Conservation (phyloP, 2,329 filamentous ascomycete genomes). For the Biscogniauxia mediterranea region DNA sequence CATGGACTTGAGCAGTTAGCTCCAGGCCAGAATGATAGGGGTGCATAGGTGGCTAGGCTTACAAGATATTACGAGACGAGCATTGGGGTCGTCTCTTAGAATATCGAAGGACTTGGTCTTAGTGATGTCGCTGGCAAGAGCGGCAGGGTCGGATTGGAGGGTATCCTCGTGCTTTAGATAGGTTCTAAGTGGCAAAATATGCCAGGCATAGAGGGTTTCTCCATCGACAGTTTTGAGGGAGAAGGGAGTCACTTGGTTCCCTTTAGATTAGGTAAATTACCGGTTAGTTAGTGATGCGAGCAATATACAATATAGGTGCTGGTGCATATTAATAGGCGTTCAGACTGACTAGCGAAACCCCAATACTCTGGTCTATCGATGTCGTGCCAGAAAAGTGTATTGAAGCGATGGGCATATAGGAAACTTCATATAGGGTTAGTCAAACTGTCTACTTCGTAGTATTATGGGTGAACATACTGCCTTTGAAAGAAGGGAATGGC, state of each 20-base stretch:
- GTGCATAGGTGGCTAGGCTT: slow-evolving; percentile 25
- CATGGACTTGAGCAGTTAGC: slow-evolving; percentile 52
- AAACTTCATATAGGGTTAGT: slow-evolving; percentile 49
- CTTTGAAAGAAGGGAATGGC: slow-evolving; percentile 72
- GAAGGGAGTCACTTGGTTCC: slow-evolving; percentile 87
- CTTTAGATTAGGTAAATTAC: slow-evolving; percentile 40
- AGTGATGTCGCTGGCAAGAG: slow-evolving; percentile 53
- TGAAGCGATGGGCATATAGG: slow-evolving; percentile 79
- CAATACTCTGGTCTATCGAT: slow-evolving; percentile 75
- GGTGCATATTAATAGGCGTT: slow-evolving; percentile 11
- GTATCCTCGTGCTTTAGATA: slow-evolving; percentile 70
- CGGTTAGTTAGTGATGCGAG: slow-evolving; percentile 2
- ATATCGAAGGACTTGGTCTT: slow-evolving; percentile 58
- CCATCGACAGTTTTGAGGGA: slow-evolving; percentile 71
- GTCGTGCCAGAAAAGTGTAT: slow-evolving; percentile 69
- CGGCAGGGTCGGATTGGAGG: slow-evolving; percentile 52
- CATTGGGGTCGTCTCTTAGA: slow-evolving; percentile 60
- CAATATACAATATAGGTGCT: background rate
- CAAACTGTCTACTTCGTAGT: background rate
- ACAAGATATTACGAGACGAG: slow-evolving; percentile 64
- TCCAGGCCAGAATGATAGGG: slow-evolving; percentile 6
- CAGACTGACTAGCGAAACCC: slow-evolving; percentile 75
- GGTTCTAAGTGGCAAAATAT: slow-evolving; percentile 75
- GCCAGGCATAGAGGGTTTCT: slow-evolving; percentile 83
- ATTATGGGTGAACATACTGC: slow-evolving; percentile 59